Conservation (phyloP, 2,329 filamentous ascomycete species). For the Setomelanomma holmii region DNA sequence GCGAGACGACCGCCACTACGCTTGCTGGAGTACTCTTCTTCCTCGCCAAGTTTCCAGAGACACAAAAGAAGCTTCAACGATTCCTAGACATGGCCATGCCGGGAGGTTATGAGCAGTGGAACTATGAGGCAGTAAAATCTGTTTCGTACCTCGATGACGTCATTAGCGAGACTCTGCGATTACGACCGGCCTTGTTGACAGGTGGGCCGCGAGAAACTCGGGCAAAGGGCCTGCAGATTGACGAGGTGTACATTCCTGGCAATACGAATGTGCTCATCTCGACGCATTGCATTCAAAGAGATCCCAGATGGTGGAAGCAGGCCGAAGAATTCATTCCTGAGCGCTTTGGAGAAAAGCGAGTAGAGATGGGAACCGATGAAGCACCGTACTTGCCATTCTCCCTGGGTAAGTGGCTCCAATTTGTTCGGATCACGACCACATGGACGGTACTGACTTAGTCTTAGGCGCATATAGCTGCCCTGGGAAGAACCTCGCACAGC, state of each 20-base stretch:
- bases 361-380: conserved; percentile 26
- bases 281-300: conserved; percentile 14
- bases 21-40: conserved; percentile 42
- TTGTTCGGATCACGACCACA: neutral
- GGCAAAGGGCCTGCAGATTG: conserved; percentile 37
- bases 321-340: conserved; percentile 23
- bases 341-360: conserved; percentile 19
- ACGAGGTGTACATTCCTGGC: conserved; percentile 17
- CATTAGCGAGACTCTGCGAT: conserved; percentile 46
- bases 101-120: conserved; percentile 29
- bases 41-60: conserved; percentile 40
- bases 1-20: conserved; percentile 48
- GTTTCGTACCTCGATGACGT: conserved; percentile 42
- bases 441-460: neutral
- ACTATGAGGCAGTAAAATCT: conserved; percentile 35
- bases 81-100: conserved; percentile 41
- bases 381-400: conserved; percentile 24
- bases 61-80: conserved; percentile 38
- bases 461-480: conserved; percentile 21
- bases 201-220: conserved; percentile 51
- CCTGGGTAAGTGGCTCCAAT: conserved; percentile 8
- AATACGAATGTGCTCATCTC: conserved; percentile 17
- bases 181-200: conserved; percentile 49
- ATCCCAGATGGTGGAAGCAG: conserved; percentile 20
- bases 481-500: conserved; percentile 24